These are phyloP conservation scores for Penicillium robsamsonii DNA, from an alignment of 495 filamentous ascomycete species.

Conservation along the genomic window DNA sequence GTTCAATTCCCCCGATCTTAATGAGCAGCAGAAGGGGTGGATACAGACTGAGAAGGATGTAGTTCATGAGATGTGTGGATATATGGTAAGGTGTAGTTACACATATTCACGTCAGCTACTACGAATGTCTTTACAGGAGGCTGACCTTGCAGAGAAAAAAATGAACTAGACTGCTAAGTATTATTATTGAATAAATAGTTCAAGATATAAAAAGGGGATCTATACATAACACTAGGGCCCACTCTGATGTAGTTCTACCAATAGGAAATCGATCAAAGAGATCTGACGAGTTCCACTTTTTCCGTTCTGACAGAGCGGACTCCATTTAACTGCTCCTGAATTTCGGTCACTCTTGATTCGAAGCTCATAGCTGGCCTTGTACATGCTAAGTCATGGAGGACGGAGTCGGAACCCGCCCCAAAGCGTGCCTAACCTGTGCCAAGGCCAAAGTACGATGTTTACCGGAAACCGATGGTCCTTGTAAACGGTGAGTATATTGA, in stretches of 20 bases:
- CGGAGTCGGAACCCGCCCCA: slow-evolving; percentile 17
- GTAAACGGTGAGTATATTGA: slow-evolving; percentile 21
- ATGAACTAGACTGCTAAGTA: no score
- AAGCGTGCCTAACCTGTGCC: slow-evolving; percentile 27
- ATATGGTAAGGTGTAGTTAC: no score
- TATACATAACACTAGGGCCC: background rate
- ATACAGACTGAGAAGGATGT: no score
- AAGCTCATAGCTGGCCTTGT: background rate
- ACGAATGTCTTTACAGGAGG: no score
- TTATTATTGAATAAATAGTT: no score
- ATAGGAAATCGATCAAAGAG: background rate
- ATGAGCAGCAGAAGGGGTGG: no score
- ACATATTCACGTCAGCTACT: no score
- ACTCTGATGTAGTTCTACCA: background rate
- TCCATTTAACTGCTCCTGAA: background rate
- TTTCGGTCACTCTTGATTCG: background rate
- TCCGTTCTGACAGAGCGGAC: background rate
- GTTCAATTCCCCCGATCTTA: no score
- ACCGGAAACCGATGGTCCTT: slow-evolving; percentile 18
- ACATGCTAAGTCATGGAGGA: slow-evolving; percentile 13
- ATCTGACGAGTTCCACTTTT: background rate
- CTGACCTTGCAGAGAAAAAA: no score
- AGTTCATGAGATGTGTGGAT: no score
- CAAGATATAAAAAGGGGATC: background rate
- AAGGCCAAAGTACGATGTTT: slow-evolving; percentile 32